phyloP scores from a whole-genome alignment of 441 rosid genomes.

The Croton setiger region DNA sequence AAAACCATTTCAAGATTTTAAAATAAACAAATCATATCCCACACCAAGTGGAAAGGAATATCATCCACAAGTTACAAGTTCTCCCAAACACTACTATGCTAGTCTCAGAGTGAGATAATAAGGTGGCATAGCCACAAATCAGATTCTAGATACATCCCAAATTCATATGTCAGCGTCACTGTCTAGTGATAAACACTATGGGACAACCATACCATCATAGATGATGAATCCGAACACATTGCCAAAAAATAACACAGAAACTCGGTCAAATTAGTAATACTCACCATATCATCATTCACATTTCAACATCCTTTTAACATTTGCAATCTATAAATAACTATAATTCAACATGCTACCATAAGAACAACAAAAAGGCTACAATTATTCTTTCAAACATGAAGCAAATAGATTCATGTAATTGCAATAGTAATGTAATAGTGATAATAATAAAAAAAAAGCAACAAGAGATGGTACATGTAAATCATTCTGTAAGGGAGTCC shows the following conservation, averaged over 20 bases:
- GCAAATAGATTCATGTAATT: not conserved
- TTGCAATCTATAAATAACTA: too few species aligned
- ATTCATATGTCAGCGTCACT: not conserved
- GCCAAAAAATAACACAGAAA: not conserved
- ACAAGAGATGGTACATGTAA: conserved; percentile 53
- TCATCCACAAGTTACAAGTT: not conserved
- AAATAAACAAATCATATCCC: not conserved
- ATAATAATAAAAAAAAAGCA: not conserved
- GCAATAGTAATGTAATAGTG: not conserved
- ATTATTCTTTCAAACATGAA: conserved; percentile 11
- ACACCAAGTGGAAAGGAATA: not conserved
- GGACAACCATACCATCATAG: too few species aligned
- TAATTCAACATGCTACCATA: not conserved
- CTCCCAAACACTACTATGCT: too few species aligned
- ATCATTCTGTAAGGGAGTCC: conserved; percentile 97
- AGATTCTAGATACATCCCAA: not conserved
- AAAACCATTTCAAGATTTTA: not conserved
- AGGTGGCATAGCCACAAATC: not conserved
- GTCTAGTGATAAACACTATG: too few species aligned
- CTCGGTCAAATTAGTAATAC: not conserved
- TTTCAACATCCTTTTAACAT: not conserved
- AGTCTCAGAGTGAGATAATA: not conserved
- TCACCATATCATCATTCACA: not conserved
- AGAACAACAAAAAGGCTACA: conserved; percentile 6
- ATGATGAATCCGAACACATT: not conserved